Percentiles rank a stretch among this genome's conserved stretches.
These are phyloP conservation scores for Elsinoe ampelina DNA, from an alignment of 2,329 filamentous ascomycete genomes.

Conservation along the genomic window DNA sequence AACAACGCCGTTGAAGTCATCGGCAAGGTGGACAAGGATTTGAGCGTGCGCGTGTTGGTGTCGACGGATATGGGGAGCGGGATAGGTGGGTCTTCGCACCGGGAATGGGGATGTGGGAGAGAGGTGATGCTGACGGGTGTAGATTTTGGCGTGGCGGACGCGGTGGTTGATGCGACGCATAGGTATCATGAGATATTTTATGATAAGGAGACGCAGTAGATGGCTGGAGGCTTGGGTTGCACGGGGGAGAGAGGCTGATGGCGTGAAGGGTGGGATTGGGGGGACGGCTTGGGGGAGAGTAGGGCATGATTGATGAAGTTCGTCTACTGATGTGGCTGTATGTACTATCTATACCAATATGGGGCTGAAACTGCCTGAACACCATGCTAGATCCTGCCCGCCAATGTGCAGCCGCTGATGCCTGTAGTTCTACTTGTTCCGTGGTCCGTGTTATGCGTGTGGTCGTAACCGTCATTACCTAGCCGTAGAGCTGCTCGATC, in stretches of 20 bases:
- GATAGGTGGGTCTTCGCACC: slow-evolving; percentile 51
- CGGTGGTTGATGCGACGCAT: slow-evolving; percentile 80
- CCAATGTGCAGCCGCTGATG: background rate
- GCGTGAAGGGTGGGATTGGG: background rate
- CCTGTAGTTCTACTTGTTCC: slow-evolving; percentile 1
- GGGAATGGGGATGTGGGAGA: background rate
- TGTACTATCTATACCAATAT: slow-evolving; percentile 11
- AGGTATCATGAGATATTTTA: slow-evolving; percentile 74
- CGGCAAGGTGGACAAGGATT: slow-evolving; percentile 67
- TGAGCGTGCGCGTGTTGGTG: slow-evolving; percentile 60
- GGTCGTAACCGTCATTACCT: background rate
- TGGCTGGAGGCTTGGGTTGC: background rate
- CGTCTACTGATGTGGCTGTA: slow-evolving; percentile 8
- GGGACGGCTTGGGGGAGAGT: background rate
- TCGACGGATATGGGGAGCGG: slow-evolving; percentile 58
- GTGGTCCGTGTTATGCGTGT: background rate
- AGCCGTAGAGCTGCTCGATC: background rate
- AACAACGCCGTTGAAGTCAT: slow-evolving; percentile 68
- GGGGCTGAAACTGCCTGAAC: background rate
- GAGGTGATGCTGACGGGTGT: background rate
- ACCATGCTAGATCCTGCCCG: background rate
- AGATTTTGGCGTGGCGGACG: slow-evolving; percentile 69
- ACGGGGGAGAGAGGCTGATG: background rate
- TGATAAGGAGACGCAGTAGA: slow-evolving; percentile 31
- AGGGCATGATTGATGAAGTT: background rate